Percentiles rank a stretch among this genome's conserved stretches.
Evolutionary conservation across 768 basidiomycete species (phyloP).

Genomic region (Tulasnella sp.): DNA sequence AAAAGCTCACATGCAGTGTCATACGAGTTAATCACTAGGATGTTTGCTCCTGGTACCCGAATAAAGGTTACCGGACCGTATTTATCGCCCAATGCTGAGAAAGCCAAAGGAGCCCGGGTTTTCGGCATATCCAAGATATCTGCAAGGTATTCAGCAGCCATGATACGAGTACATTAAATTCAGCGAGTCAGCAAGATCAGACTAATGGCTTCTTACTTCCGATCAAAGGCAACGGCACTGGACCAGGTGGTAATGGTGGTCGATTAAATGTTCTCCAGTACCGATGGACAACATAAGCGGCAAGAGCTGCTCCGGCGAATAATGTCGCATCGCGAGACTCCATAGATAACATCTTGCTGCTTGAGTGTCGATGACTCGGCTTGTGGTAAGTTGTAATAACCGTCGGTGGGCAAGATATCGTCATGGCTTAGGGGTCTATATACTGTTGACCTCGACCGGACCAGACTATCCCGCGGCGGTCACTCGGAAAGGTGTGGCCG

Average conservation of each 20-base stretch:
- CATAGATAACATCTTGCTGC: background rate
- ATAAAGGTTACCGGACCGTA: slow-evolving; percentile 4
- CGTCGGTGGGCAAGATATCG: no score
- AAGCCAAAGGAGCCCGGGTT: background rate
- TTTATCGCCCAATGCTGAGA: background rate
- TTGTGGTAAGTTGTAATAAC: no score
- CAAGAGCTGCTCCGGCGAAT: background rate
- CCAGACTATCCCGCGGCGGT: no score
- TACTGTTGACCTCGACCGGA: no score
- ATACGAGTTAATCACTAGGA: slow-evolving; percentile 5
- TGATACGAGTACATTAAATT: no score
- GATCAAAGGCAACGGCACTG: background rate
- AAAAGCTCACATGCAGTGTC: slow-evolving; percentile 14
- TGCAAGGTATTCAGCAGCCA: no score
- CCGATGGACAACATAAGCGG: background rate
- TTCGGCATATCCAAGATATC: background rate
- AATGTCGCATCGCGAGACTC: background rate
- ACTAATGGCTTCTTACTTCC: background rate
- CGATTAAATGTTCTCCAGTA: background rate
- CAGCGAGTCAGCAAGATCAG: background rate
- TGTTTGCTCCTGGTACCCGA: background rate
- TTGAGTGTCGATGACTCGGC: no score
- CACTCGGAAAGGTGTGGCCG: no score
- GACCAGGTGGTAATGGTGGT: background rate
- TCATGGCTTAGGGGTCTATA: no score